Evolutionary conservation across 257 asterid genomes (phyloP).

Genomic region (Solanum rostratum): DNA sequence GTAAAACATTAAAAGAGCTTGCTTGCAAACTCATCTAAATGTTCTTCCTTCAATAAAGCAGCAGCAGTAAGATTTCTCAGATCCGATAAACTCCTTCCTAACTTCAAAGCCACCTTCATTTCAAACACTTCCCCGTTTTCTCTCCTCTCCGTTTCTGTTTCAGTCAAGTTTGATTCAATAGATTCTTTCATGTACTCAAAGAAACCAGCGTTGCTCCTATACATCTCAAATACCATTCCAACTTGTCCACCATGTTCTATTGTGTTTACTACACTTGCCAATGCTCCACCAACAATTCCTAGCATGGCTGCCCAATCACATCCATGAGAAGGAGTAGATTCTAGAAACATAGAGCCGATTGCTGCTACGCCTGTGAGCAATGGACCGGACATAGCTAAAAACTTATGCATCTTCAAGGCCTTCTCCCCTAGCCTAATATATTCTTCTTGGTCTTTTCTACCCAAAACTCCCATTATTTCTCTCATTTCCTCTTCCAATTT

Average conservation of each 20-base stretch:
- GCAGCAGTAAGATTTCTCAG: slow-evolving; percentile 35
- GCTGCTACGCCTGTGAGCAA: slow-evolving; percentile 55
- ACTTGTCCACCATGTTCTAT: slow-evolving; percentile 71
- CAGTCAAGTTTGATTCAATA: slow-evolving; percentile 36
- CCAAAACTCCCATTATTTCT: slow-evolving; percentile 17
- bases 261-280: slow-evolving; percentile 54
- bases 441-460: slow-evolving; percentile 37
- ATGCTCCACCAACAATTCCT: slow-evolving; percentile 50
- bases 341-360: slow-evolving; percentile 29
- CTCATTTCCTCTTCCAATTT: slow-evolving; percentile 52
- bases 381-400: slow-evolving; percentile 38
- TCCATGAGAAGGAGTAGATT: slow-evolving; percentile 12
- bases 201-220: slow-evolving; percentile 67
- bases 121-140: slow-evolving; percentile 66
- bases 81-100: slow-evolving; percentile 66
- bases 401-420: slow-evolving; percentile 41
- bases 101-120: slow-evolving; percentile 49
- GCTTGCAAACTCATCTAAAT: too few relatives aligned
- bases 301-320: slow-evolving; percentile 17
- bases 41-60: slow-evolving; percentile 8
- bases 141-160: slow-evolving; percentile 31
- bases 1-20: too few relatives aligned
- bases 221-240: slow-evolving; percentile 88
- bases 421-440: slow-evolving; percentile 39
- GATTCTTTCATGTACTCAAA: slow-evolving; percentile 51